phyloP scores from a whole-genome alignment of 495 filamentous ascomycete species.

The Parmelia sp. region DNA sequence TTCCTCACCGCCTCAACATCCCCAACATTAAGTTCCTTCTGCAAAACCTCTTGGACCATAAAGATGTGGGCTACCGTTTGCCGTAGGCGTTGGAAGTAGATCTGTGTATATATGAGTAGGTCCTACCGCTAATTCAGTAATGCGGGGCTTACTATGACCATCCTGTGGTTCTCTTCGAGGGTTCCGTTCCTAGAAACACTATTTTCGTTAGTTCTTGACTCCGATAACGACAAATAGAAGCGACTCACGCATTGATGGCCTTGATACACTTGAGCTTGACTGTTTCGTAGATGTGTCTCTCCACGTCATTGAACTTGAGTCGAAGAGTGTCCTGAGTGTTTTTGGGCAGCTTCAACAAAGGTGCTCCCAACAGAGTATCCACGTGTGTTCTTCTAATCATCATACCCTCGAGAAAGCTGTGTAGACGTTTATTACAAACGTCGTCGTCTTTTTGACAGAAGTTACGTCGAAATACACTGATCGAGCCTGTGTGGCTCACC shows the following conservation, averaged over 20 bases:
- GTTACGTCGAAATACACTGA: slow-evolving; percentile 42
- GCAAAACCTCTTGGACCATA: slow-evolving; percentile 41
- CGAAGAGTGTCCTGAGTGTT: slow-evolving; percentile 31
- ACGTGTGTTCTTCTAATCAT: slow-evolving; percentile 49
- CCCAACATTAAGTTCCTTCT: slow-evolving; percentile 31
- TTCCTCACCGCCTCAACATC: slow-evolving; percentile 33
- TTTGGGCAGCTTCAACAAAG: slow-evolving; percentile 51
- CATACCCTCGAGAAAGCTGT: slow-evolving; percentile 37
- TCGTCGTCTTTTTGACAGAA: slow-evolving; percentile 37
- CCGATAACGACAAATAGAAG: slow-evolving; percentile 23
- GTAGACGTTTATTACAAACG: slow-evolving; percentile 35
- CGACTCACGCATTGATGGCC: too few species aligned
- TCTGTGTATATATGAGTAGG: neutral
- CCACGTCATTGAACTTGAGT: slow-evolving; percentile 43
- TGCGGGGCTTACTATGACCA: slow-evolving; percentile 25
- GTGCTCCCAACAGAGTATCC: slow-evolving; percentile 46
- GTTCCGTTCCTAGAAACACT: slow-evolving; percentile 20
- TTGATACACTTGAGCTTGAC: neutral
- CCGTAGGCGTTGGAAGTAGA: slow-evolving; percentile 40
- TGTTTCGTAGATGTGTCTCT: slow-evolving; percentile 40
- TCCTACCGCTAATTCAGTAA: too few species aligned
- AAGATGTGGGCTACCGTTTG: slow-evolving; percentile 49
- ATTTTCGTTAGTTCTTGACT: slow-evolving; percentile 7
- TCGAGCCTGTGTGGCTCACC: slow-evolving; percentile 39
- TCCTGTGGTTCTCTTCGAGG: neutral